Base-by-base conservation (phyloP, 495 filamentous ascomycete genomes). In the Aspergillus incahuasiensis region DNA sequence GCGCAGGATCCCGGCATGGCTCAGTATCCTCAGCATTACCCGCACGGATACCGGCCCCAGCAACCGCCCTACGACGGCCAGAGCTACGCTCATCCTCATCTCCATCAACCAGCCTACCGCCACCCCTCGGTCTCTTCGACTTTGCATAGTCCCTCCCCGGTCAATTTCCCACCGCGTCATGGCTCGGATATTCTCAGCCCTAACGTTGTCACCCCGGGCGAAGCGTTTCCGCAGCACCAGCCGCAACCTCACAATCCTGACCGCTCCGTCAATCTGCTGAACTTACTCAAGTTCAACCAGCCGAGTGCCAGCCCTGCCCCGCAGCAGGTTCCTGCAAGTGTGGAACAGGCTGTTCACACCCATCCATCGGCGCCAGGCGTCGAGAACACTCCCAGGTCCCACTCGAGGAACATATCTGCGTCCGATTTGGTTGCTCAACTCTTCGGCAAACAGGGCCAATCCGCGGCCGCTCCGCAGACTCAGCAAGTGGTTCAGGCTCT, bases 231-330 rank as follows among this genome's bases (percentile, higher is more conserved):
- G 19, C 69, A 62, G 48, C 61, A 42, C 35, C 59, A 60, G 44
- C 65, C 44, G 15, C 67, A 59, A 12, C 63, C 73, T 61, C 59
- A 63, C 48, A 77, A 82, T 51, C 71, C 81, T 49, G 78, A 89
- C 65, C 83, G 76, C 74, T 85, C 78, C 49, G 83, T 71, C 43
- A 90, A 86, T 64, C 73, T 98, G 59, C 78, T 98, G 65, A 94
- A 87, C 63, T 80, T 98, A 39, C 80, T 98, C 47, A 91, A 91
- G 72, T 96, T 91, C 72, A 90, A 82, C 61, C 81, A 88, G 58
- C 64, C 72, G 16, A 53, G 67, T 19, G 58, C 59, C 43, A 56
- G 69, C 52, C 51, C 66, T 42, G 54, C 65, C 38, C 69, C 65
- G 12, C 72, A 74, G 47, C 73, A 68, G 42, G 65, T 62, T 32